These are phyloP conservation scores for Cicer arietinum DNA, from an alignment of 306 rosid species.

Conservation along the genomic window DNA sequence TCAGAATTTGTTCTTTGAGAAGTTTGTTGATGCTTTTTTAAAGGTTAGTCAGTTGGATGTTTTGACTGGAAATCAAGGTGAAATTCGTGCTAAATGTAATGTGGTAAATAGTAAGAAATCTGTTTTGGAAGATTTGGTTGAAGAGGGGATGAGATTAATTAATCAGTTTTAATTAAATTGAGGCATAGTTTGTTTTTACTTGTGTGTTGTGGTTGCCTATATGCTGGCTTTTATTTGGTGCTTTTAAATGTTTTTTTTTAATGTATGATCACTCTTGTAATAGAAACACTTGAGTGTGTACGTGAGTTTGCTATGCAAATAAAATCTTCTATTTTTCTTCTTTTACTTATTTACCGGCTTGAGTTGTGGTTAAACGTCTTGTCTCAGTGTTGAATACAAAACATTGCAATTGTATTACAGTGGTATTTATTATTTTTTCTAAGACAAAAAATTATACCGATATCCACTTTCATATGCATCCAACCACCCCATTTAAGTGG, in stretches of 20 bases:
- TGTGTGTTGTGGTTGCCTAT: neutral
- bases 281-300: neutral
- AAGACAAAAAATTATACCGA: no score
- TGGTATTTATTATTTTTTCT: no score
- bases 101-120: conserved; percentile 43
- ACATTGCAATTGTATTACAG: no score
- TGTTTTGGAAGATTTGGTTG: conserved; percentile 36
- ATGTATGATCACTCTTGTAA: neutral
- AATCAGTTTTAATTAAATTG: conserved; percentile 8
- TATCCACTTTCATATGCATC: no score
- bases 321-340: neutral
- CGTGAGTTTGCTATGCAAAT: neutral
- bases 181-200: neutral
- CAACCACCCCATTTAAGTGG: no score
- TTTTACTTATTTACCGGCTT: no score
- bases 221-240: neutral
- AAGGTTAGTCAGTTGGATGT: conserved; percentile 71
- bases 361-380: no score
- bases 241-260: neutral
- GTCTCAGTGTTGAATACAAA: no score
- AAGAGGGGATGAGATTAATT: conserved; percentile 33
- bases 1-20: conserved; percentile 58
- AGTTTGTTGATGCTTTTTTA: conserved; percentile 53
- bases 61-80: conserved; percentile 57
- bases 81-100: conserved; percentile 62